Evolutionary conservation across 129 eudicot species (phyloP).

Genomic region (Sambucus nigra): DNA sequence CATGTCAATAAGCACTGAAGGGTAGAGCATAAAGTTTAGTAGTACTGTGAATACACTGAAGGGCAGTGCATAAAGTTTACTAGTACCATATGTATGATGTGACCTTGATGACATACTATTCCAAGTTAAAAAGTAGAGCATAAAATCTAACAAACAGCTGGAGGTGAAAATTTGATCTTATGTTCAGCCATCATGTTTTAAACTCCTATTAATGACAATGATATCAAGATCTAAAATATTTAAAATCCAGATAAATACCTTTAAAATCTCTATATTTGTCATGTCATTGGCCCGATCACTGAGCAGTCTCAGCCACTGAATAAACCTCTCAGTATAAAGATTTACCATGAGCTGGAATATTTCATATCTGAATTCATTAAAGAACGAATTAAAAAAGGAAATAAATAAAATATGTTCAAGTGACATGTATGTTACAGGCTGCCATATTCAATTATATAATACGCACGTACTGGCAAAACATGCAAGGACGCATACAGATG

Average conservation of each 20-base stretch:
- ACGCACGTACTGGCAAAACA: background rate
- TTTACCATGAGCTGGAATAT: conserved; percentile 97
- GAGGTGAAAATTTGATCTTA: background rate
- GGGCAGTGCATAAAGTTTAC: too few species aligned
- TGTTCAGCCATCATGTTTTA: conserved; percentile 1
- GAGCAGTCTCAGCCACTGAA: conserved; percentile 85
- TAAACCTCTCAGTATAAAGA: conserved; percentile 93
- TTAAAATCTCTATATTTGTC: conserved; percentile 79
- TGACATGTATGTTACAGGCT: background rate
- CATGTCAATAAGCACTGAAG: too few species aligned
- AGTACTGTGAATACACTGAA: too few species aligned
- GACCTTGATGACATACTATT: too few species aligned
- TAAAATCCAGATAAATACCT: conserved; percentile 35
- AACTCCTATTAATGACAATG: background rate
- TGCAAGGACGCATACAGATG: background rate
- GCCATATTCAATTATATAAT: background rate
- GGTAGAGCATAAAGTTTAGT: too few species aligned
- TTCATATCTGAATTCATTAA: conserved; percentile 60
- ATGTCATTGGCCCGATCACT: conserved; percentile 88
- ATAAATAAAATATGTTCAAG: background rate
- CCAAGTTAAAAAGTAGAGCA: too few species aligned
- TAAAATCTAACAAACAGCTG: too few species aligned
- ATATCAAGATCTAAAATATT: background rate
- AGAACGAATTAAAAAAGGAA: conserved; percentile 13
- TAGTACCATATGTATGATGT: too few species aligned